Percentiles rank a stretch among this genome's conserved stretches.
phyloP scores from a whole-genome alignment of 345 rosid species.

The Luvunga scandens region DNA sequence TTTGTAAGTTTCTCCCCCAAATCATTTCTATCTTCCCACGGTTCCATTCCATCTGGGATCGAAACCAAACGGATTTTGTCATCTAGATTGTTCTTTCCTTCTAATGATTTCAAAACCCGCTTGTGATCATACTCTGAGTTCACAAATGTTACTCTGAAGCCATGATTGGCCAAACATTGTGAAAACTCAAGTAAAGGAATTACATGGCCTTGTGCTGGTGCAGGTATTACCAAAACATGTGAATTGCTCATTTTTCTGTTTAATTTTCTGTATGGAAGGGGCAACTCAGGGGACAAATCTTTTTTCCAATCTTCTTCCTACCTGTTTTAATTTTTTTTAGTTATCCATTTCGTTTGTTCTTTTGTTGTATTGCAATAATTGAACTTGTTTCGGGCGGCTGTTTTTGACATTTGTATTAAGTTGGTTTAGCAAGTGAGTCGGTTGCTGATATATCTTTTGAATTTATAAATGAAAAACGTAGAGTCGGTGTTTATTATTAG shows the following conservation, averaged over 20 bases:
- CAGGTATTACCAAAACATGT: conserved; percentile 15
- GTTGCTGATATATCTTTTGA: too few species aligned
- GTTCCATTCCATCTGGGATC: conserved; percentile 20
- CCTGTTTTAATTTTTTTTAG: too few species aligned
- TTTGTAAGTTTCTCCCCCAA: background rate
- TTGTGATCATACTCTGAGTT: conserved; percentile 5
- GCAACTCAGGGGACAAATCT: too few species aligned
- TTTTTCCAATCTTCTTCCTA: too few species aligned
- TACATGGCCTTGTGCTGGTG: conserved; percentile 23
- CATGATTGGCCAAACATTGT: background rate
- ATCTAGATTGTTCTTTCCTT: background rate
- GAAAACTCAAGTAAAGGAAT: conserved; percentile 2
- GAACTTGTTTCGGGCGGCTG: too few species aligned
- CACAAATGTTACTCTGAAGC: conserved; percentile 20
- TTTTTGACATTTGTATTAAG: too few species aligned
- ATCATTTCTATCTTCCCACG: conserved; percentile 8
- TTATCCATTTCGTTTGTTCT: too few species aligned
- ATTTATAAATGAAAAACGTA: too few species aligned
- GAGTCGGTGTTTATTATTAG: too few species aligned
- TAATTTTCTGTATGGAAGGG: background rate
- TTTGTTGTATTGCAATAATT: too few species aligned
- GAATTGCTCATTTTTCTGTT: background rate
- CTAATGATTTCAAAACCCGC: conserved; percentile 3
- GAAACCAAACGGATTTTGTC: conserved; percentile 10
- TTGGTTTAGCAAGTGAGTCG: too few species aligned